Evolutionary conservation across 306 rosid species (phyloP), one percentile per base, ranked within the genome.

Genomic region (Amphicarpaea edgeworthii): DNA sequence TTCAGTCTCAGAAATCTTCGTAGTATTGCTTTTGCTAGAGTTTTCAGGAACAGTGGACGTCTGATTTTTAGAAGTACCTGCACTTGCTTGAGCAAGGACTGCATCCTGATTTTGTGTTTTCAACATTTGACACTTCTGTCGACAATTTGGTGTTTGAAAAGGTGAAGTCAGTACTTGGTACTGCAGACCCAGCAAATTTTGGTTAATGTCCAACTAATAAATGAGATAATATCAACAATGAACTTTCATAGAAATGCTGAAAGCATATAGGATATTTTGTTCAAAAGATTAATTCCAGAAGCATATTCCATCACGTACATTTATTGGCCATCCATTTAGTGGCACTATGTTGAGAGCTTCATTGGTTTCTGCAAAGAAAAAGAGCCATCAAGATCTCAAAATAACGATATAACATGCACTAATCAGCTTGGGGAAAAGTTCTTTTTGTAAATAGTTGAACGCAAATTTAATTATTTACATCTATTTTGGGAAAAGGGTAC

Each of bases 131-230:
- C 26, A 19, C n/a, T 53, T 83, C 8, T 72, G 83, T 17, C 6
- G 69, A 70, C 24, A 50, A 43, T 81, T 78, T 60, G 71, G 83
- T 60, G 63, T 81, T 73, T 82, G 85, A 79, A 82, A 42, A 82
- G 63, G 68, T 72, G 88, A 71, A 46, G 76, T 72, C 34, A 77
- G 61, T 42, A 50, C 59, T 73, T 65, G 80, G 49, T 68, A 45
- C 81, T 66, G 71, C 57, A 20, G 15, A 77, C 12, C 75, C 61
- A 9, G 16, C 46, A 23, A 21, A 24, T 5, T 62, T 28, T 55
- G 46, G 57, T 65, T 57, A 4, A 5, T 30, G 5, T 77, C 51
- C 24, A 70, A 24, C 51, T 23, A 17, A 71, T 55, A 66, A 72
- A 75, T 21, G 53, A 51, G 81, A 72, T 43, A 63, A 51, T 63